A percentile compares a stretch with the other conserved stretches of the same genome.
Conservation (phyloP, 2,329 filamentous ascomycete species). For the Colletotrichum filicis region DNA sequence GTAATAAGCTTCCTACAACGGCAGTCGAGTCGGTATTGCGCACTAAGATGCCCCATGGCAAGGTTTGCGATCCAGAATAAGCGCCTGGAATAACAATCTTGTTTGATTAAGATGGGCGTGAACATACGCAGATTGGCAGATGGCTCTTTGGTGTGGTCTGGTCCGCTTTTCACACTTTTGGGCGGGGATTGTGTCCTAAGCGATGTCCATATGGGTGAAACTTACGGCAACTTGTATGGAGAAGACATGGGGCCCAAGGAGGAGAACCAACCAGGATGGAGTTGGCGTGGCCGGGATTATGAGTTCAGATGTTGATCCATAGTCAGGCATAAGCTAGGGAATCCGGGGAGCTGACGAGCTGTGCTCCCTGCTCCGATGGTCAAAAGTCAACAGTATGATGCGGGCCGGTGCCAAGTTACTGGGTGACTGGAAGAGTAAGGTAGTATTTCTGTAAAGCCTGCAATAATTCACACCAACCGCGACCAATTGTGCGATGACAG, state of each 20-base stretch:
- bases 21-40: constrained; percentile 14
- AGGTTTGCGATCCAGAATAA: constrained; percentile 19
- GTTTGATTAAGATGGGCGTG: constrained; percentile 30
- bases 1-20: constrained; percentile 32
- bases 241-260: background rate
- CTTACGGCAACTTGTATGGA: background rate
- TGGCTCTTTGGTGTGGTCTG: background rate
- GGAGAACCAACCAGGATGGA: background rate
- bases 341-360: constrained; percentile 24
- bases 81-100: constrained; percentile 22
- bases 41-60: background rate
- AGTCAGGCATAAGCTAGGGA: constrained; percentile 13
- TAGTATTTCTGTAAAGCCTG: constrained; percentile 5
- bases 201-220: constrained; percentile 19
- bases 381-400: background rate
- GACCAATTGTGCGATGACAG: constrained; percentile 11
- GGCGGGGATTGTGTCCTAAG: constrained; percentile 3
- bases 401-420: constrained; percentile 22
- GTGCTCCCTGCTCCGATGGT: background rate
- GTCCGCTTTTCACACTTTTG: constrained; percentile 24
- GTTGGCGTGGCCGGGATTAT: background rate
- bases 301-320: background rate
- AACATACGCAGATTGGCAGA: background rate
- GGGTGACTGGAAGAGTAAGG: constrained; percentile 28
- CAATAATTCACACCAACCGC: background rate